Conservation (phyloP, 2,329 filamentous ascomycete species). For the Fusarium phyllophilum region DNA sequence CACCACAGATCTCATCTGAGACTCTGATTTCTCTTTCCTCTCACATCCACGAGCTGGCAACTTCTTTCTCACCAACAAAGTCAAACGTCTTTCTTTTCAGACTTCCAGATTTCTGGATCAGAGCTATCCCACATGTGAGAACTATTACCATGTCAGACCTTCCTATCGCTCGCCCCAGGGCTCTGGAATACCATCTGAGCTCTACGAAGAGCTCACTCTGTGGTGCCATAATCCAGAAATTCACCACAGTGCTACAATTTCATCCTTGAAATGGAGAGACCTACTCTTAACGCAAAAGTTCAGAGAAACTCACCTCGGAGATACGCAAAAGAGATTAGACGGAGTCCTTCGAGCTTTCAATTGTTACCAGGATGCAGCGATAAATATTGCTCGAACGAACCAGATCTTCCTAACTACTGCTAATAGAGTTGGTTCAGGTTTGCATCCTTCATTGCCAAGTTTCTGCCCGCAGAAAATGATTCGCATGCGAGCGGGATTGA, state of each 20-base stretch:
- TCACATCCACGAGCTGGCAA: neutral
- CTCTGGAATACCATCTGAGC: neutral
- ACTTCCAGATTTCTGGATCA: neutral
- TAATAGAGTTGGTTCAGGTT: neutral
- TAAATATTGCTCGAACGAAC: neutral
- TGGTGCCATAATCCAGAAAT: neutral
- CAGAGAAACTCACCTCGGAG: neutral
- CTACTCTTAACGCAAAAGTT: neutral
- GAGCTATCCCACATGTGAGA: neutral
- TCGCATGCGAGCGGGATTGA: neutral
- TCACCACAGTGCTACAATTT: neutral
- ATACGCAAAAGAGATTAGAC: neutral
- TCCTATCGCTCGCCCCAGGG: neutral
- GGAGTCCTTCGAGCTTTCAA: neutral
- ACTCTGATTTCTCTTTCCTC: neutral
- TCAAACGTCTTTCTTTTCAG: neutral
- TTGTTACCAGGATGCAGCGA: neutral
- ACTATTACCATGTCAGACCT: neutral
- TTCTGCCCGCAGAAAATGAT: neutral
- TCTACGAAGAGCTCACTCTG: neutral
- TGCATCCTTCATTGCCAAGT: neutral
- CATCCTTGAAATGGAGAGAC: neutral
- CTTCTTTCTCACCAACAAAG: neutral
- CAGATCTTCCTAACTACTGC: neutral
- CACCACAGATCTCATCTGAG: neutral